These are phyloP conservation scores for Leccinellum rugosiceps DNA, from an alignment of 768 basidiomycete species.

Conservation along the genomic window DNA sequence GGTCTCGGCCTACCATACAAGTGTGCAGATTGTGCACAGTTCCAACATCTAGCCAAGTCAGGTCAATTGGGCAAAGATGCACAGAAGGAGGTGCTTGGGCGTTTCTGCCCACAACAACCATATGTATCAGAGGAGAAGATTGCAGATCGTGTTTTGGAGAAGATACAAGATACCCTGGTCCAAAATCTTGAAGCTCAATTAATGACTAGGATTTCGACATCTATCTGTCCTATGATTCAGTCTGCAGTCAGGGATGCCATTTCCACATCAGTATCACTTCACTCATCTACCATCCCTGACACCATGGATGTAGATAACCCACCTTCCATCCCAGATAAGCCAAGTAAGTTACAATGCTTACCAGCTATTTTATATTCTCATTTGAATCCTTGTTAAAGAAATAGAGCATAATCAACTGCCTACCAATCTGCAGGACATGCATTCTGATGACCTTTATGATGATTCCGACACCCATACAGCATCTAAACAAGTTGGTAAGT, in stretches of 20 bases:
- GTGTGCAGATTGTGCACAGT: background rate
- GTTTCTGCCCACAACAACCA: background rate
- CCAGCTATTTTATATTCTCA: no score
- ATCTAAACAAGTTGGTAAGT: no score
- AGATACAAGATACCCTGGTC: background rate
- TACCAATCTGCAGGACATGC: background rate
- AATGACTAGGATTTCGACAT: background rate
- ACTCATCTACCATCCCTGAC: no score
- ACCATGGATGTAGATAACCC: no score
- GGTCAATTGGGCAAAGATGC: background rate
- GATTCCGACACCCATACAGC: no score
- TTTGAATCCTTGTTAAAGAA: no score
- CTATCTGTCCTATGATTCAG: background rate
- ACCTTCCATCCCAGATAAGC: no score
- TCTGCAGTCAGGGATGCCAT: no score
- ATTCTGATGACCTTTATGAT: background rate
- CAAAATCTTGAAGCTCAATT: background rate
- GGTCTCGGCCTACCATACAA: background rate
- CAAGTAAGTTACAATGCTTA: no score
- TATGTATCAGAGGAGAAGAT: background rate
- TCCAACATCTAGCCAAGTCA: background rate
- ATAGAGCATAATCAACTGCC: no score
- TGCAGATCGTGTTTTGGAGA: background rate
- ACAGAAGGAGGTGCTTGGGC: background rate
- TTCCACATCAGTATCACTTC: no score